Evolutionary conservation across 2,329 filamentous ascomycete genomes (phyloP).

Genomic region (Dactylella cylindrospora): DNA sequence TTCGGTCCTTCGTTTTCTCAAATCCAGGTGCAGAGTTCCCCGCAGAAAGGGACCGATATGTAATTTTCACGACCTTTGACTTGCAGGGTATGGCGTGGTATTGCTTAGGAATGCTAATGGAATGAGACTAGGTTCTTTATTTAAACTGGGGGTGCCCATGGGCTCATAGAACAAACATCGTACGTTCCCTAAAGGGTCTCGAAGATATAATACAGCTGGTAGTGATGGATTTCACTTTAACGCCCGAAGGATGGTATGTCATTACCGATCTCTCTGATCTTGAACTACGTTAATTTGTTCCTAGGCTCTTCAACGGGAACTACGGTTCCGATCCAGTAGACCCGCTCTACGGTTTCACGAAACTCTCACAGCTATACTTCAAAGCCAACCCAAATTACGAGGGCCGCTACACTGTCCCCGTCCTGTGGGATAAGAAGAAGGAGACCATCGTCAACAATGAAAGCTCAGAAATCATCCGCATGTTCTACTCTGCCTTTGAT

Average conservation of each 20-base stretch:
- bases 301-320: conserved; percentile 35
- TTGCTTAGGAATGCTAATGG: too few relatives aligned
- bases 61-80: background rate
- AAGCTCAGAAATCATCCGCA: conserved; percentile 87
- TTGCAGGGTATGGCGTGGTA: too few relatives aligned
- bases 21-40: conserved; percentile 30
- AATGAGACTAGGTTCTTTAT: conserved; percentile 19
- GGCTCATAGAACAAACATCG: conserved; percentile 33
- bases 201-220: conserved; percentile 34
- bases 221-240: conserved; percentile 31
- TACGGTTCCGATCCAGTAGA: conserved; percentile 52
- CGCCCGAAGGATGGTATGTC: conserved; percentile 31
- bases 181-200: conserved; percentile 30
- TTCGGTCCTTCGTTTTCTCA: conserved; percentile 24
- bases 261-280: background rate
- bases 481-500: conserved; percentile 83
- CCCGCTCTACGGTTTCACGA: conserved; percentile 70
- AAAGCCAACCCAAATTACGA: conserved; percentile 69
- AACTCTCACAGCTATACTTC: conserved; percentile 80
- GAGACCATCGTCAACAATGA: conserved; percentile 86
- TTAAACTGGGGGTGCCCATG: conserved; percentile 38
- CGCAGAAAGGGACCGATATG: conserved; percentile 35
- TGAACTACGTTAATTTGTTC: background rate
- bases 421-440: conserved; percentile 76
- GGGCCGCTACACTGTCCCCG: conserved; percentile 84